Evolutionary conservation across 805 yeast genomes (phyloP).

Genomic region (Zygoascus biomembranicola): DNA sequence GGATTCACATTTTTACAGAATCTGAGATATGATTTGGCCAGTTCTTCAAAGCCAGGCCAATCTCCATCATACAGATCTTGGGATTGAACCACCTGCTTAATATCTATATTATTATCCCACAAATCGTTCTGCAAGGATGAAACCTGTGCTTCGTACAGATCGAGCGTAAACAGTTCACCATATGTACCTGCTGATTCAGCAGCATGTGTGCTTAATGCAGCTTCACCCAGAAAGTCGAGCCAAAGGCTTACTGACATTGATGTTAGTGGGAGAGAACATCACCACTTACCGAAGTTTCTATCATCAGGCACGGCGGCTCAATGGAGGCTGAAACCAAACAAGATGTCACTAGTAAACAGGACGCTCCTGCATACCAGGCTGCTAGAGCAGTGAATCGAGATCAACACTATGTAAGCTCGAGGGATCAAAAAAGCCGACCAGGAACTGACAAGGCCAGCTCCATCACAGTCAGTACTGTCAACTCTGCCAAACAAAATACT

Average conservation of each 20-base stretch:
- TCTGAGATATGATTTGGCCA: slow-evolving; percentile 40
- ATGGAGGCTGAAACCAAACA: no score
- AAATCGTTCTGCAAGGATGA: slow-evolving; percentile 32
- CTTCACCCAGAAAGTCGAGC: slow-evolving; percentile 7
- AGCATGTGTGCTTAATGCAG: background rate
- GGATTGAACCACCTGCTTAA: slow-evolving; percentile 21
- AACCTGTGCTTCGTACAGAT: slow-evolving; percentile 28
- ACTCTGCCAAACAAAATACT: background rate
- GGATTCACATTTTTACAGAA: slow-evolving; percentile 45
- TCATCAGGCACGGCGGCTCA: no score
- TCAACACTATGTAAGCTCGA: background rate
- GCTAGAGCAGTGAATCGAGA: background rate
- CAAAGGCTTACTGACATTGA: slow-evolving; percentile 14
- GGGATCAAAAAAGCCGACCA: background rate
- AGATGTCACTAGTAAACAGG: no score
- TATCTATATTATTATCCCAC: slow-evolving; percentile 10
- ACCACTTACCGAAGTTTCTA: background rate
- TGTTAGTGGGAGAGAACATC: background rate
- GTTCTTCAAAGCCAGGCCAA: slow-evolving; percentile 40
- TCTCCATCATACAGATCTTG: slow-evolving; percentile 28
- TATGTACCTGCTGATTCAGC: background rate
- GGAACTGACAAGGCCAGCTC: background rate
- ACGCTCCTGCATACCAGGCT: background rate
- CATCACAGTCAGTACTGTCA: background rate
- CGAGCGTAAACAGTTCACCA: slow-evolving; percentile 21